phyloP scores from a whole-genome alignment of 306 rosid genomes.

The Macrotyloma uniflorum region DNA sequence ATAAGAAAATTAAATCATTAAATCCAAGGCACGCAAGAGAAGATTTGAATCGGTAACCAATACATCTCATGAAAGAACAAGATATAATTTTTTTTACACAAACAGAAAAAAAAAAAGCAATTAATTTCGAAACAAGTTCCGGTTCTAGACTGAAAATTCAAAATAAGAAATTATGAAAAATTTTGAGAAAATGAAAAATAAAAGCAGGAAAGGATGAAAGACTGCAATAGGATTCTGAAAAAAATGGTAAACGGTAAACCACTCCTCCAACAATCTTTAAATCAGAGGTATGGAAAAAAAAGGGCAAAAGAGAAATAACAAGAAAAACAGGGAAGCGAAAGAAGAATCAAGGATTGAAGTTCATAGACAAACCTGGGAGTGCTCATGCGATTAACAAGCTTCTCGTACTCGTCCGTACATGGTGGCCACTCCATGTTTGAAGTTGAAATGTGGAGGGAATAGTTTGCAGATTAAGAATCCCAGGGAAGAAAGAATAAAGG shows the following conservation, averaged over 20 bases:
- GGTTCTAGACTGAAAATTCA: not conserved
- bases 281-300: too few species aligned
- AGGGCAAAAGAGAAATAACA: not conserved
- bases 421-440: conserved; percentile 71
- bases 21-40: not conserved
- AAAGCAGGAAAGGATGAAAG: too few species aligned
- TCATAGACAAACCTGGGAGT: conserved; percentile 71
- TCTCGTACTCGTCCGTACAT: conserved; percentile 75
- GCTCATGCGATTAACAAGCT: conserved; percentile 84
- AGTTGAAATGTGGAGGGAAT: not conserved
- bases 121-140: conserved; percentile 15
- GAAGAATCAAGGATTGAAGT: not conserved
- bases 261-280: not conserved
- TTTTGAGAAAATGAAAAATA: too few species aligned
- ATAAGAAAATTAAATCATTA: conserved; percentile 7
- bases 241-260: not conserved
- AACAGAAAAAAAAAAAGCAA: not conserved
- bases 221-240: not conserved
- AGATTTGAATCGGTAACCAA: not conserved
- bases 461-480: not conserved
- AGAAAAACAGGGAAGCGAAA: not conserved
- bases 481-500: conserved; percentile 4
- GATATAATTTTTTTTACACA: not conserved
- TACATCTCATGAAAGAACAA: conserved; percentile 5
- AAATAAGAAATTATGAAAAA: not conserved